phyloP scores from a whole-genome alignment of 495 filamentous ascomycete species.

The Daldinia childiae region DNA sequence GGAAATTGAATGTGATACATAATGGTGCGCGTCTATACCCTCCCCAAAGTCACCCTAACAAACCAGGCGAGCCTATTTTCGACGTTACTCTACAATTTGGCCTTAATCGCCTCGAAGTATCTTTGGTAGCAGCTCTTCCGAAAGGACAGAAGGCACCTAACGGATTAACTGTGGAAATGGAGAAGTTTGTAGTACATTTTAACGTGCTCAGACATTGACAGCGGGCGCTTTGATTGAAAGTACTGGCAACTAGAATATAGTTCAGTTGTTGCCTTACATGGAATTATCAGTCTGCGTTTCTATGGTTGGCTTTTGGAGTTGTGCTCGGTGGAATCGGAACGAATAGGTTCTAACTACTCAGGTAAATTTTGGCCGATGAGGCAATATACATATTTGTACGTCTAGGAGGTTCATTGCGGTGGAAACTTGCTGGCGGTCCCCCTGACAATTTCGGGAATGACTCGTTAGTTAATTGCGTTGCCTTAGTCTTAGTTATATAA shows the following conservation, averaged over 20 bases:
- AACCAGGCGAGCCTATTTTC: conserved; percentile 61
- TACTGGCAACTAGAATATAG: not conserved
- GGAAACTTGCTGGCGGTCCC: not conserved
- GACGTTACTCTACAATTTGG: conserved; percentile 69
- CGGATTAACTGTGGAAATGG: conserved; percentile 71
- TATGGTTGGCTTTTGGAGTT: conserved; percentile 4
- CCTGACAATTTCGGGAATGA: not conserved
- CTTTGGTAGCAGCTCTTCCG: conserved; percentile 69
- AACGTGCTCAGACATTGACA: conserved; percentile 56
- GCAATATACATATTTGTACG: not conserved
- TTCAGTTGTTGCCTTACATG: not conserved
- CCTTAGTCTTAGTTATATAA: conserved; percentile 11
- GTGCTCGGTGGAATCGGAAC: not conserved
- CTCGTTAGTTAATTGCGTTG: conserved; percentile 5
- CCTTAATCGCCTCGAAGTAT: conserved; percentile 71
- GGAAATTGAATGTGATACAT: conserved; percentile 70
- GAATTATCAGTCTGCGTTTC: not conserved
- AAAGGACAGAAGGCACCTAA: conserved; percentile 63
- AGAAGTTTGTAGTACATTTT: conserved; percentile 71
- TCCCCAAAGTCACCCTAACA: conserved; percentile 32
- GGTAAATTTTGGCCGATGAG: not conserved
- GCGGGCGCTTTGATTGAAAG: not conserved
- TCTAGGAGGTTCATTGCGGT: not conserved
- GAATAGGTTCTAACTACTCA: not conserved
- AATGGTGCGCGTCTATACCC: conserved; percentile 56